Evolutionary conservation across 305 asterid genomes (phyloP).

Genomic region (Solanum hybrid): DNA sequence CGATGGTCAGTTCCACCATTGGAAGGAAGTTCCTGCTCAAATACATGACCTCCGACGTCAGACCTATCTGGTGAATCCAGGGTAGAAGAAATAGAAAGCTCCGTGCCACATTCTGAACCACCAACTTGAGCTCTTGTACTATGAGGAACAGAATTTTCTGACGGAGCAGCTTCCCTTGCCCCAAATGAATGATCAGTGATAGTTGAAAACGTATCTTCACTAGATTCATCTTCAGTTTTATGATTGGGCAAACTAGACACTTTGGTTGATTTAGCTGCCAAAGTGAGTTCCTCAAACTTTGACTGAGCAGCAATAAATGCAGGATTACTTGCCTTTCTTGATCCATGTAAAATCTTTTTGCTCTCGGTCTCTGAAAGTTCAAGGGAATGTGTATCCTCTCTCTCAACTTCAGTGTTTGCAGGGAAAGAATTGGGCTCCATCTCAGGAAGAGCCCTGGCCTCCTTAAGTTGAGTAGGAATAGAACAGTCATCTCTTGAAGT

Average conservation of each 20-base stretch:
- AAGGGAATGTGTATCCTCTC: slow-evolving; percentile 19
- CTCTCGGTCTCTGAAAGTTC: slow-evolving; percentile 43
- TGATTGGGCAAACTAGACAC: slow-evolving; percentile 24
- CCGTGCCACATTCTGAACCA: slow-evolving; percentile 89
- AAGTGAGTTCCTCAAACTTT: slow-evolving; percentile 67
- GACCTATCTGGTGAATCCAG: slow-evolving; percentile 83
- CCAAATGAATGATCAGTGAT: slow-evolving; percentile 25
- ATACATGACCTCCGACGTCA: slow-evolving; percentile 37
- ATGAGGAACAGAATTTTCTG: slow-evolving; percentile 31
- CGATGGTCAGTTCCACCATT: slow-evolving; percentile 21
- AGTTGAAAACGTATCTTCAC: slow-evolving; percentile 27
- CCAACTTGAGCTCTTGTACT: slow-evolving; percentile 36
- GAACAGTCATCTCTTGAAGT: slow-evolving; percentile 22
- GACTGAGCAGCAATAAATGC: slow-evolving; percentile 84
- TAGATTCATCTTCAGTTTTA: slow-evolving; percentile 32
- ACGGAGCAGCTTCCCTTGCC: slow-evolving; percentile 28
- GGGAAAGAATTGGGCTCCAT: slow-evolving; percentile 23
- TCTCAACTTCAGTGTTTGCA: slow-evolving; percentile 21
- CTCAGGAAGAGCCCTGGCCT: slow-evolving; percentile 17
- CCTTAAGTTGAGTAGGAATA: slow-evolving; percentile 22
- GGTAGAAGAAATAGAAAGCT: slow-evolving; percentile 78
- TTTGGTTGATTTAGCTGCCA: slow-evolving; percentile 31
- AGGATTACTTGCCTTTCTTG: slow-evolving; percentile 67
- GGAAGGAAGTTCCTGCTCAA: slow-evolving; percentile 28
- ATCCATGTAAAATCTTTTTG: slow-evolving; percentile 25